A percentile compares a stretch with the other conserved stretches of the same genome.
Evolutionary conservation across 169 alveolate species (phyloP).

Genomic region (Plasmodium gallinaceum): DNA sequence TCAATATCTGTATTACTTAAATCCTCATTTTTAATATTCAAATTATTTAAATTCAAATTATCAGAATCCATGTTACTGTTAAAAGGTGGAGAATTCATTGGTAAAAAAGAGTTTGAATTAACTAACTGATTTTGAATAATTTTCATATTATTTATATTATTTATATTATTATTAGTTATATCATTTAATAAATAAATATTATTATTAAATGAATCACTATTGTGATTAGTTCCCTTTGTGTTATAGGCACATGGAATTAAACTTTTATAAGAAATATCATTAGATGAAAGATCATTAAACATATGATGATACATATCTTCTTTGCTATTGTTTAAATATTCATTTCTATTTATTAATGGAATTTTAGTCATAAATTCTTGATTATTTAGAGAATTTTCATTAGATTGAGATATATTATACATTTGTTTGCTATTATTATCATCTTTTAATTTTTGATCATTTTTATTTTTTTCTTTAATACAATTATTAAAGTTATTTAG

Average conservation of each 20-base stretch:
- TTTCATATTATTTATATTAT: slow-evolving; percentile 16
- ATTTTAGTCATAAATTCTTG: background rate
- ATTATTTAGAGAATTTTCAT: background rate
- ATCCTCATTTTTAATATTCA: slow-evolving; percentile 19
- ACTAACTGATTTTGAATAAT: background rate
- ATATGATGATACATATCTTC: background rate
- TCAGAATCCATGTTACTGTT: slow-evolving; percentile 10
- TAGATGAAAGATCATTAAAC: slow-evolving; percentile 8
- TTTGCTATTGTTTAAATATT: background rate
- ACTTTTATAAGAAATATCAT: slow-evolving; percentile 6
- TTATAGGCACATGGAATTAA: background rate
- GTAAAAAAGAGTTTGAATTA: slow-evolving; percentile 9
- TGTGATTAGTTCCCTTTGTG: background rate
- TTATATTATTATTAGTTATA: background rate
- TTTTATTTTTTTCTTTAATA: slow-evolving; percentile 1
- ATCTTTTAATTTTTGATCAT: background rate
- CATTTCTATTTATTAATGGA: background rate
- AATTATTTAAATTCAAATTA: background rate
- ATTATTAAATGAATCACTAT: background rate
- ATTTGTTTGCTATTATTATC: slow-evolving; percentile 19
- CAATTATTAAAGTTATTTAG: background rate
- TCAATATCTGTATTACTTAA: background rate
- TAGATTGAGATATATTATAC: background rate
- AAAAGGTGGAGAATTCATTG: slow-evolving; percentile 12
- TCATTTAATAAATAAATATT: slow-evolving; percentile 11